A percentile compares a stretch with the other conserved stretches of the same genome.
These are phyloP conservation scores for Daldinia decipiens DNA, from an alignment of 495 filamentous ascomycete genomes.

Conservation along the genomic window DNA sequence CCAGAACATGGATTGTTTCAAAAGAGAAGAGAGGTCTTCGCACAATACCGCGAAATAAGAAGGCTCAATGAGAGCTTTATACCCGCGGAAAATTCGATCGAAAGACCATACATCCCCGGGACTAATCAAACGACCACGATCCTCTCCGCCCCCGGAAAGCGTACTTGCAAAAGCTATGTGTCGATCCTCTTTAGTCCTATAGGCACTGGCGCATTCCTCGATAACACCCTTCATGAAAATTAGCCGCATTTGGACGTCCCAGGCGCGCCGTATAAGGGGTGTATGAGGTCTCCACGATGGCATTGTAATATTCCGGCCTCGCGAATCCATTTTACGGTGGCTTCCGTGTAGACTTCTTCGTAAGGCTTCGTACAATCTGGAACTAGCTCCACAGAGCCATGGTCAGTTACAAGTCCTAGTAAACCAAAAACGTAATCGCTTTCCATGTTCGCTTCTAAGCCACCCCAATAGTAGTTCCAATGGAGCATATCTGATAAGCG, in stretches of 20 bases:
- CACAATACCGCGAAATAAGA: neutral
- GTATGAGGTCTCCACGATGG: neutral
- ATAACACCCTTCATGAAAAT: neutral
- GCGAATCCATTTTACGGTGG: neutral
- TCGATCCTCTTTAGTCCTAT: neutral
- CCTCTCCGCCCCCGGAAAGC: neutral
- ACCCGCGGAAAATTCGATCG: neutral
- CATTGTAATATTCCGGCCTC: neutral
- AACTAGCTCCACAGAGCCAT: neutral
- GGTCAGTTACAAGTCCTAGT: neutral
- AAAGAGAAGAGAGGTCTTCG: too few species aligned
- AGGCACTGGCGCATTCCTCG: neutral
- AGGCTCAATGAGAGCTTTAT: neutral
- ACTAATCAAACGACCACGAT: neutral
- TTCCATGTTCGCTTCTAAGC: neutral
- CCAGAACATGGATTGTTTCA: too few species aligned
- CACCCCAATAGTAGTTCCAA: neutral
- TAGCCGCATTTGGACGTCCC: neutral
- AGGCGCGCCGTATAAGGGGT: neutral
- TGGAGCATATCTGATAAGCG: neutral
- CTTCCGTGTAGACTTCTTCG: neutral
- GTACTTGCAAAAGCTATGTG: neutral
- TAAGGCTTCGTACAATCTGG: neutral
- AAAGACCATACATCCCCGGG: neutral
- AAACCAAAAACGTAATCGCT: neutral